Percentiles rank a stretch among this genome's conserved stretches.
These are phyloP conservation scores for Hyparrhenia diplandra DNA, from an alignment of 176 grass and related monocot species.

Conservation along the genomic window DNA sequence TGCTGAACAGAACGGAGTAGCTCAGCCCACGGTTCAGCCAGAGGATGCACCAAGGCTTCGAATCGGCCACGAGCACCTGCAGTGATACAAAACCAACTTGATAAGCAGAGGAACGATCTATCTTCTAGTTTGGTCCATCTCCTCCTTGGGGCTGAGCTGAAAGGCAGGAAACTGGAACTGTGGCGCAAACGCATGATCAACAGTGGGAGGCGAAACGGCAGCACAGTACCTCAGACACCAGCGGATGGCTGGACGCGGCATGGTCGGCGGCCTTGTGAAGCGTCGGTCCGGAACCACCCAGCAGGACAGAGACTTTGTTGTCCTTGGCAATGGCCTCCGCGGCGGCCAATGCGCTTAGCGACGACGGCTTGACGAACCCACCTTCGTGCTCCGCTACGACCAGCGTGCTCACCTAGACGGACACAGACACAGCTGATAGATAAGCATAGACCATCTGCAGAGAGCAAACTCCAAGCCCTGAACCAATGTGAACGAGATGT, in stretches of 20 bases:
- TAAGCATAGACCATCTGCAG: neutral
- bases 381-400: slow-evolving; percentile 81
- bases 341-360: slow-evolving; percentile 68
- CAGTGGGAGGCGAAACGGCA: neutral
- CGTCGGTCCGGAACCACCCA: slow-evolving; percentile 56
- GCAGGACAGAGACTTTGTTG: slow-evolving; percentile 62
- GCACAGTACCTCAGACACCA: slow-evolving; percentile 62
- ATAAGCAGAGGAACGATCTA: neutral
- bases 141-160: neutral
- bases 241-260: slow-evolving; percentile 74
- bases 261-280: slow-evolving; percentile 73
- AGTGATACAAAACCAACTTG: neutral
- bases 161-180: neutral
- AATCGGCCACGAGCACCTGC: slow-evolving; percentile 83
- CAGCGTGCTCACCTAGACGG: slow-evolving; percentile 66
- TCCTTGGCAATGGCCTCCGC: slow-evolving; percentile 55
- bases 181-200: neutral
- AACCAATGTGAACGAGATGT: neutral
- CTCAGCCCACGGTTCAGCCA: slow-evolving; percentile 79
- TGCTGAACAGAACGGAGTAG: slow-evolving; percentile 62
- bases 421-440: neutral
- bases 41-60: slow-evolving; percentile 54
- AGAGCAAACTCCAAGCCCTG: neutral
- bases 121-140: neutral
- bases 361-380: slow-evolving; percentile 75